Percentiles rank a stretch among this genome's conserved stretches.
These are phyloP conservation scores for Solanum paucissectum DNA, from an alignment of 257 asterid species.

Conservation along the genomic window DNA sequence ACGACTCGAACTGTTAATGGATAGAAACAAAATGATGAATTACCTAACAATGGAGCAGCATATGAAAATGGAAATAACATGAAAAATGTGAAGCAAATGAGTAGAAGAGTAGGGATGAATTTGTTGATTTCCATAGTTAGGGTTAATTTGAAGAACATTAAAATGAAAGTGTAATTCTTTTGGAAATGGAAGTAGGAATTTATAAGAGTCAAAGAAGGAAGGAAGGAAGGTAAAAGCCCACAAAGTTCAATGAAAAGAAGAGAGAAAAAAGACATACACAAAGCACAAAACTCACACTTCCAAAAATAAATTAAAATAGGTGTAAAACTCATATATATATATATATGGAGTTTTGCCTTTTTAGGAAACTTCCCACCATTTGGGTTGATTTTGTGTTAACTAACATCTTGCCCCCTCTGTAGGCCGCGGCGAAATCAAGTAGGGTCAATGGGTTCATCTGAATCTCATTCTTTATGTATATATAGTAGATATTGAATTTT, in stretches of 20 bases:
- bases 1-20: background rate
- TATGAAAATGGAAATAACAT: constrained; percentile 24
- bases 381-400: constrained; percentile 30
- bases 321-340: constrained; percentile 5
- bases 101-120: constrained; percentile 14
- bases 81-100: constrained; percentile 15
- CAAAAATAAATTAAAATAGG: constrained; percentile 30
- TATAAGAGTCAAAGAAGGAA: constrained; percentile 20
- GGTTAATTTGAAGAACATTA: background rate
- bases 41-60: background rate
- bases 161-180: constrained; percentile 3
- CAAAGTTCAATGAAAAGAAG: background rate
- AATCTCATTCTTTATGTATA: background rate
- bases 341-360: constrained; percentile 11
- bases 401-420: constrained; percentile 10
- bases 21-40: background rate
- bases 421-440: background rate
- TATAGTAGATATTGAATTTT: background rate
- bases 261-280: constrained; percentile 36
- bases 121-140: background rate
- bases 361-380: constrained; percentile 43
- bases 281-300: constrained; percentile 66
- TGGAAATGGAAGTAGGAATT: constrained; percentile 10
- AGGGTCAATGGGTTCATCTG: background rate
- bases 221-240: background rate